phyloP scores from a whole-genome alignment of 2,329 filamentous ascomycete genomes.

The Coleophoma cylindrospora region DNA sequence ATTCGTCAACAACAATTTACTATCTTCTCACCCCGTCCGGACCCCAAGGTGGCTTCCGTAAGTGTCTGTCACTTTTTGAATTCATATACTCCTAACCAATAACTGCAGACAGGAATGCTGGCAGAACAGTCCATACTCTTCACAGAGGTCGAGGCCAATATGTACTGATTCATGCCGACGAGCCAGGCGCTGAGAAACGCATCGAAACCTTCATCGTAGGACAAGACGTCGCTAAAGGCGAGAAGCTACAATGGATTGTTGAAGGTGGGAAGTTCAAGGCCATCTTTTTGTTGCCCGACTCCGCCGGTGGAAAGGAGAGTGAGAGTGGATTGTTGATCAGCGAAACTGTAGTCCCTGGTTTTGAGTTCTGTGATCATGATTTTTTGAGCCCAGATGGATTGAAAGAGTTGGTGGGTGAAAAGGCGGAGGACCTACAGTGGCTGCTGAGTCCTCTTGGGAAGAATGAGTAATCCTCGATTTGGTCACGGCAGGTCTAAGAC shows the following conservation, averaged over 20 bases:
- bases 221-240: conserved; percentile 47
- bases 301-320: conserved; percentile 26
- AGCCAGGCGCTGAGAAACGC: conserved; percentile 33
- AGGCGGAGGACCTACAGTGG: conserved; percentile 43
- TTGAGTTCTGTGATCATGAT: conserved; percentile 63
- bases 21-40: conserved; percentile 55
- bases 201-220: conserved; percentile 64
- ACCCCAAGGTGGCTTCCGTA: conserved; percentile 51
- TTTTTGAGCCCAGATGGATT: conserved; percentile 52
- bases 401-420: conserved; percentile 43
- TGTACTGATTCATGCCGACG: conserved; percentile 56
- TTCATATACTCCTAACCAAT: too few relatives aligned
- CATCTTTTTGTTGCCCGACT: conserved; percentile 50
- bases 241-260: conserved; percentile 64
- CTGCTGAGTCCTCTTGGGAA: conserved; percentile 30
- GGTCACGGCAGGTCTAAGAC: too few relatives aligned
- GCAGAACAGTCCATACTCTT: conserved; percentile 58
- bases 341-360: conserved; percentile 64
- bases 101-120: conserved; percentile 46
- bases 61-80: too few relatives aligned
- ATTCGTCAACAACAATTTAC: conserved; percentile 56
- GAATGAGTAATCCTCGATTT: background rate
- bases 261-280: conserved; percentile 65
- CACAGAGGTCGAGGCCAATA: conserved; percentile 60
- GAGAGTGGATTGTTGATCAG: conserved; percentile 56